Conservation (phyloP, 1,284 basidiomycete genomes). For the Bjerkandera adusta region DNA sequence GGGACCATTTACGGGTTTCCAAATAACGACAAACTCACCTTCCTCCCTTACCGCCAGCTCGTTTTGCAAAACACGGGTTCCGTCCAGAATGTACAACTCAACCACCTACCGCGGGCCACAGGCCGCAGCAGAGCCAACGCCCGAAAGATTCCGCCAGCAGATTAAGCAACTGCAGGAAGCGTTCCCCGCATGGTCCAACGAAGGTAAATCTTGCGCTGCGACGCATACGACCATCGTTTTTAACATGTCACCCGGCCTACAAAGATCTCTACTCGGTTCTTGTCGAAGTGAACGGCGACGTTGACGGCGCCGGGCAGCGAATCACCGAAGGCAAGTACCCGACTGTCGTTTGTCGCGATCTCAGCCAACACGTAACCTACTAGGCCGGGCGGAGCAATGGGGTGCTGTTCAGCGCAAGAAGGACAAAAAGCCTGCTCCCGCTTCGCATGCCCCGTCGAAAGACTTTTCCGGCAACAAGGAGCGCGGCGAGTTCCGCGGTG, state of each 20-base stretch:
- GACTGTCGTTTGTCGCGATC: constrained; percentile 12
- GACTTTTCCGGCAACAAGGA: constrained; percentile 41
- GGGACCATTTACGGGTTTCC: constrained; percentile 4
- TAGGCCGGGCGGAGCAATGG: constrained; percentile 84
- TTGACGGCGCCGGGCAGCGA: constrained; percentile 69
- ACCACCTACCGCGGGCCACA: constrained; percentile 32
- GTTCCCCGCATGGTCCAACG: constrained; percentile 77
- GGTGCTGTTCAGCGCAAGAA: constrained; percentile 86
- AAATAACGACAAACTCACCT: constrained; percentile 10
- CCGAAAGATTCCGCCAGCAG: constrained; percentile 48
- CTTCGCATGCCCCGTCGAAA: constrained; percentile 41
- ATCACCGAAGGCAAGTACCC: constrained; percentile 73
- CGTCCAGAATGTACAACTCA: constrained; percentile 34
- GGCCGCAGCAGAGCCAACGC: constrained; percentile 23
- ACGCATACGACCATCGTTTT: constrained; percentile 23
- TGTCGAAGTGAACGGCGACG: constrained; percentile 70
- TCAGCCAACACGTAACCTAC: constrained; percentile 9
- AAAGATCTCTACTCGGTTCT: constrained; percentile 78
- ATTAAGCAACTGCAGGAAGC: constrained; percentile 70
- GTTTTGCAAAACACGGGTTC: constrained; percentile 19
- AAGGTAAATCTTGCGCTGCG: constrained; percentile 46
- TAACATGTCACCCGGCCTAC: constrained; percentile 16
- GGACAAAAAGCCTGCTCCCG: constrained; percentile 60
- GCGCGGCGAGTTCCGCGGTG: constrained; percentile 61
- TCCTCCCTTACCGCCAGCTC: constrained; percentile 18